phyloP scores from a whole-genome alignment of 192 early-diverging fungal species.

The Backusella parvicylindrica region DNA sequence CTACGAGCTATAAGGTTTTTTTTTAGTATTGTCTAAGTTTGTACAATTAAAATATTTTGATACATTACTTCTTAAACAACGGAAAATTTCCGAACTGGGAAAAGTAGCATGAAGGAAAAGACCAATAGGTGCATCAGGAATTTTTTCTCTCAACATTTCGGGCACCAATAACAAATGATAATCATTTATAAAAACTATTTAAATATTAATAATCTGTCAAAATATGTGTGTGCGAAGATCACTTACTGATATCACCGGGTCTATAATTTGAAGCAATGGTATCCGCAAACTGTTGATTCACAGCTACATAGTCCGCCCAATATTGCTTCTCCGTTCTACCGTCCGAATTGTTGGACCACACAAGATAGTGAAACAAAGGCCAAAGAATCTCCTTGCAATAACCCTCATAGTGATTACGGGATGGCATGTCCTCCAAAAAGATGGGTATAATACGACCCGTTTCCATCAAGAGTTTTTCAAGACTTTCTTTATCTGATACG shows the following conservation, averaged over 20 bases:
- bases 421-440: constrained; percentile 64
- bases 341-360: constrained; percentile 74
- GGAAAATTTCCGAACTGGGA: constrained; percentile 94
- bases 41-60: neutral
- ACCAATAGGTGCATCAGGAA: constrained; percentile 86
- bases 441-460: constrained; percentile 71
- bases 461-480: constrained; percentile 56
- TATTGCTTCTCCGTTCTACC: constrained; percentile 60
- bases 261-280: constrained; percentile 68
- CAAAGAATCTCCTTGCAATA: constrained; percentile 96
- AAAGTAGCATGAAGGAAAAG: constrained; percentile 98
- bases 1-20: constrained; percentile 54
- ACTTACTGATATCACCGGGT: constrained; percentile 73
- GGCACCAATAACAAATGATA: constrained; percentile 95
- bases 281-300: constrained; percentile 79
- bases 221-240: too few species aligned
- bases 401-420: constrained; percentile 90
- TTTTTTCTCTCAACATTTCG: constrained; percentile 73
- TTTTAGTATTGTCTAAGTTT: neutral
- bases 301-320: constrained; percentile 81
- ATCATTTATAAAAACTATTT: constrained; percentile 94
- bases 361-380: constrained; percentile 94
- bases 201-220: too few species aligned
- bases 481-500: constrained; percentile 53
- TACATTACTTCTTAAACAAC: constrained; percentile 70